Conservation (phyloP, 1,139 yeast genomes). For the Candida gigantensis region DNA sequence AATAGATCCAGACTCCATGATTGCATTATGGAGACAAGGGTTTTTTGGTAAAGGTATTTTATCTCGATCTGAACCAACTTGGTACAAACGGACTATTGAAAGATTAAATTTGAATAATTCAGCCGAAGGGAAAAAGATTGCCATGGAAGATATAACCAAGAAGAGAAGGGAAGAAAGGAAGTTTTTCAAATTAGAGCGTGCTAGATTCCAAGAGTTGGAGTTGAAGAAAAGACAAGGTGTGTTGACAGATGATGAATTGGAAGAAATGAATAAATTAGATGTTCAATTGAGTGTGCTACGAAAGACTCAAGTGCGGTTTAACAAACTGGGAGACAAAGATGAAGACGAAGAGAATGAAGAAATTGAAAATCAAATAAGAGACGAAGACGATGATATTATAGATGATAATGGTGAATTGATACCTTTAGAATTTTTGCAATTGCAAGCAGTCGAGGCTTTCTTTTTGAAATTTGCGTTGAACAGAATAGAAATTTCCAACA, state of each 20-base stretch:
- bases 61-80: constrained; percentile 90
- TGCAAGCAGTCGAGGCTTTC: constrained; percentile 75
- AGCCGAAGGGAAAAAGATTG: constrained; percentile 37
- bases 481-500: constrained; percentile 26
- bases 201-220: constrained; percentile 39
- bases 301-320: constrained; percentile 13
- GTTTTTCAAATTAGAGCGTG: constrained; percentile 62
- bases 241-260: constrained; percentile 26
- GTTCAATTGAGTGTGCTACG: constrained; percentile 24
- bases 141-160: constrained; percentile 77
- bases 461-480: constrained; percentile 61
- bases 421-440: constrained; percentile 63
- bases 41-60: constrained; percentile 92
- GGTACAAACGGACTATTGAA: constrained; percentile 64
- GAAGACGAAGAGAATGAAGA: constrained; percentile 9
- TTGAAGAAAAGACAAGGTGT: constrained; percentile 26
- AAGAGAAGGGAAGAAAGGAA: constrained; percentile 72
- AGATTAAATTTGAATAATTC: constrained; percentile 39
- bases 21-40: constrained; percentile 77
- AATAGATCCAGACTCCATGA: constrained; percentile 47
- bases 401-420: constrained; percentile 43
- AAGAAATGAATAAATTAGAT: constrained; percentile 30
- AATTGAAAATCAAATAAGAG: constrained; percentile 5
- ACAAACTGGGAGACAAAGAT: constrained; percentile 12
- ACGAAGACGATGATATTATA: constrained; percentile 16